Evolutionary conservation across 2,329 filamentous ascomycete genomes (phyloP).

Genomic region (Stachybotrys elegans): DNA sequence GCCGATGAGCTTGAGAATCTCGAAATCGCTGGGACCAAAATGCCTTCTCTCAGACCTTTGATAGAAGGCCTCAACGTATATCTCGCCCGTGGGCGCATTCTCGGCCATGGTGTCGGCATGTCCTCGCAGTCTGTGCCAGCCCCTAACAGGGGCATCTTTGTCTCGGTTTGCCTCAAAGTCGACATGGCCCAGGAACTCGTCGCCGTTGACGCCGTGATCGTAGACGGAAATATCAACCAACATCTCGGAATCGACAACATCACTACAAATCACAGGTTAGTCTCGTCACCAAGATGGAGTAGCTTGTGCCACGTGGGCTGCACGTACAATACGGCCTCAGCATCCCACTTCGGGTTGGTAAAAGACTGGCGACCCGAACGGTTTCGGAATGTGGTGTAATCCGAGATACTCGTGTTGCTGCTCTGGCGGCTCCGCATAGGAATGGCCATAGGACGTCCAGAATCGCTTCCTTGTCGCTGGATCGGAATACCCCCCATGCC

Average conservation of each 20-base stretch:
- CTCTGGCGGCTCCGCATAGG: constrained; percentile 96
- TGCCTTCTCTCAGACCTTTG: constrained; percentile 85
- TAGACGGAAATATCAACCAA: constrained; percentile 92
- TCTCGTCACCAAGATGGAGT: background rate
- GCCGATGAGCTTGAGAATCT: constrained; percentile 92
- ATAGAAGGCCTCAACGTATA: constrained; percentile 81
- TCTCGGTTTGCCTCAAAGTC: constrained; percentile 65
- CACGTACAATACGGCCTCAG: constrained; percentile 87
- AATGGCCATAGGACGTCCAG: constrained; percentile 84
- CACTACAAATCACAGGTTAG: constrained; percentile 48
- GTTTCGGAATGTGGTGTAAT: constrained; percentile 56
- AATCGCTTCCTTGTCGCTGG: constrained; percentile 71
- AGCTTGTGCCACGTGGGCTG: background rate
- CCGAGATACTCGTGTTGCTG: constrained; percentile 81
- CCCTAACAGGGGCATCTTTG: constrained; percentile 67
- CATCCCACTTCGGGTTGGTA: constrained; percentile 91
- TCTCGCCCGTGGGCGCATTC: constrained; percentile 76
- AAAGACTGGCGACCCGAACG: constrained; percentile 52
- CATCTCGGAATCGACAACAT: constrained; percentile 88
- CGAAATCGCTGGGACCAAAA: constrained; percentile 91
- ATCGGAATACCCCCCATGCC: constrained; percentile 53
- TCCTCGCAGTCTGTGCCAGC: constrained; percentile 79
- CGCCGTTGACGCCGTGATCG: constrained; percentile 71
- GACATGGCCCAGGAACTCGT: constrained; percentile 89
- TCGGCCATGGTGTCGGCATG: constrained; percentile 67